Conservation (phyloP, 148 eudicot genomes). For the Arctostaphylos glauca region DNA sequence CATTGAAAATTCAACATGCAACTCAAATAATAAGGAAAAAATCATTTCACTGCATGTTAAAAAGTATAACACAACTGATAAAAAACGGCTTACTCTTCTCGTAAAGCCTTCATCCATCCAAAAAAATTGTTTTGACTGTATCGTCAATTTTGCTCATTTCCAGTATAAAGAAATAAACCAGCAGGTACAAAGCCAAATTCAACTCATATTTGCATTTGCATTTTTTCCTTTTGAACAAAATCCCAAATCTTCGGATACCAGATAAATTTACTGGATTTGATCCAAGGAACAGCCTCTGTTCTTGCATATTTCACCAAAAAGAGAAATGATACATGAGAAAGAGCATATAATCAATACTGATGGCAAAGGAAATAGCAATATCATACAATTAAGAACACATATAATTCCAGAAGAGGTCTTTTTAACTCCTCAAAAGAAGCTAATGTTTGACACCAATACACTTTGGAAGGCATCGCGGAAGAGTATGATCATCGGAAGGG, state of each 20-base stretch:
- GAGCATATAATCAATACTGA: not conserved
- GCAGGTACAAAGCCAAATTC: not conserved
- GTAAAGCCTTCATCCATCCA: too few species aligned
- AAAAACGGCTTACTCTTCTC: too few species aligned
- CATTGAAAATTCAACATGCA: too few species aligned
- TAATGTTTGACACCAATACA: conserved; percentile 32
- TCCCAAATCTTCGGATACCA: not conserved
- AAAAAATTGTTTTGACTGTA: too few species aligned
- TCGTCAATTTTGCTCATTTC: too few species aligned
- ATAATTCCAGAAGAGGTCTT: not conserved
- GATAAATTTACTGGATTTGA: not conserved
- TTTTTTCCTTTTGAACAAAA: too few species aligned
- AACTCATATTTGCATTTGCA: not conserved
- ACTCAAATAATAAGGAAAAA: too few species aligned
- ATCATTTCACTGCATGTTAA: too few species aligned
- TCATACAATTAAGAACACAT: conserved; percentile 19
- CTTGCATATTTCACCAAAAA: not conserved
- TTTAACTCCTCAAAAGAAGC: conserved; percentile 25
- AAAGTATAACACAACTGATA: too few species aligned
- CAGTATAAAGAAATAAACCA: not conserved
- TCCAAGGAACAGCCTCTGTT: not conserved
- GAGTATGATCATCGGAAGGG: conserved; percentile 30
- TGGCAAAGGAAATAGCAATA: not conserved
- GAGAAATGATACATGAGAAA: not conserved
- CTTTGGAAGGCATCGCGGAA: conserved; percentile 47